A percentile compares a stretch with the other conserved stretches of the same genome.
Evolutionary conservation across 2,329 filamentous ascomycete species (phyloP).

Genomic region (Aspergillus spinulosporus): DNA sequence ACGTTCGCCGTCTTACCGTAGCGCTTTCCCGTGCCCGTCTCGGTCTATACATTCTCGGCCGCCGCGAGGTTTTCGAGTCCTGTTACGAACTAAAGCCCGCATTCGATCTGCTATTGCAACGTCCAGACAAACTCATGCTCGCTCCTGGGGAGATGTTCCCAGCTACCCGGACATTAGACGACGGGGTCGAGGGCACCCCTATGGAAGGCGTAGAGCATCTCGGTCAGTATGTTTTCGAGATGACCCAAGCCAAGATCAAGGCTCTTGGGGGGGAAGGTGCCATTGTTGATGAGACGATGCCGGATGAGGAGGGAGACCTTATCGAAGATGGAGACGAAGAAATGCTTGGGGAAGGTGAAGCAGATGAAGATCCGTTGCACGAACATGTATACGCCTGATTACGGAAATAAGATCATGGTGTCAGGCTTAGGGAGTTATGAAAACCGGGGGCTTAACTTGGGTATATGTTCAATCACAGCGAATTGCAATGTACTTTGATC

Average conservation of each 20-base stretch:
- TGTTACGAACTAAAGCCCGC: constrained; percentile 85
- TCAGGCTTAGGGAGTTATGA: neutral
- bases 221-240: constrained; percentile 94
- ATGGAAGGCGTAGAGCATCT: constrained; percentile 95
- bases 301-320: constrained; percentile 30
- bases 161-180: constrained; percentile 56
- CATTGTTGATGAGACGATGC: constrained; percentile 35
- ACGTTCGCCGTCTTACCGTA: constrained; percentile 90
- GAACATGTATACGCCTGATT: constrained; percentile 24
- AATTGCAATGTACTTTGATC: neutral
- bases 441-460: neutral
- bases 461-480: neutral
- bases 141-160: constrained; percentile 87
- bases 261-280: constrained; percentile 52
- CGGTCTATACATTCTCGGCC: constrained; percentile 87
- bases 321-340: constrained; percentile 37
- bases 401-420: constrained; percentile 3
- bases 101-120: constrained; percentile 73
- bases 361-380: constrained; percentile 38
- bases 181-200: constrained; percentile 55
- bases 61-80: constrained; percentile 81
- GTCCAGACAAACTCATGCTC: constrained; percentile 78
- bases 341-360: constrained; percentile 36
- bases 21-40: constrained; percentile 89
- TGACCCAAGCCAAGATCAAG: constrained; percentile 74